Evolutionary conservation across 768 basidiomycete species (phyloP).

Genomic region (Imleria badia): DNA sequence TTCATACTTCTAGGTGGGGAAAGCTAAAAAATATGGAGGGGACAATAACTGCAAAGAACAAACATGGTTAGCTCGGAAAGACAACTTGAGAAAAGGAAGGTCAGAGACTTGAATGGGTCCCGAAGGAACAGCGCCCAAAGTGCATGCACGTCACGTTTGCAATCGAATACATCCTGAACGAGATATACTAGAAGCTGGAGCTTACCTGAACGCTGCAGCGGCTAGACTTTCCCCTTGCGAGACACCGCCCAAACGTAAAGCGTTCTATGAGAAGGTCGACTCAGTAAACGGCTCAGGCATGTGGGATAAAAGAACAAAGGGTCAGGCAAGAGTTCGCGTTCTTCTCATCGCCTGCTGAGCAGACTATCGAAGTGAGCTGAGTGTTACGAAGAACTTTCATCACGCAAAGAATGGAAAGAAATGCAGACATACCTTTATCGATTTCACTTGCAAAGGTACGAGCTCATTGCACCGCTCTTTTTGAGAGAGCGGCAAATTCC

Average conservation of each 20-base stretch:
- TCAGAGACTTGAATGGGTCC: constrained; percentile 88
- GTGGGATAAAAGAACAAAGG: constrained; percentile 2
- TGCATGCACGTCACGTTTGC: constrained; percentile 60
- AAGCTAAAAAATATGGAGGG: neutral
- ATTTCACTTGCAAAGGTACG: neutral
- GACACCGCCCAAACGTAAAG: neutral
- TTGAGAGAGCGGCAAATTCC: too few relatives aligned
- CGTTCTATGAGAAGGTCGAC: neutral
- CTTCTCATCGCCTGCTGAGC: constrained; percentile 52
- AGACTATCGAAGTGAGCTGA: constrained; percentile 69
- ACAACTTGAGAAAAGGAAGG: neutral
- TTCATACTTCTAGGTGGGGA: constrained; percentile 1
- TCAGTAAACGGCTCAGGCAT: constrained; percentile 3
- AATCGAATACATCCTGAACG: constrained; percentile 46
- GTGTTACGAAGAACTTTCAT: constrained; percentile 42
- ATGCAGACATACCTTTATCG: constrained; percentile 4
- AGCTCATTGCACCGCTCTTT: too few relatives aligned
- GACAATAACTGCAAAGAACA: neutral
- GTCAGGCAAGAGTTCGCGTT: constrained; percentile 45
- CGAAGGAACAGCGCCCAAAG: constrained; percentile 61
- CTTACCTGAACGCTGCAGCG: too few relatives aligned
- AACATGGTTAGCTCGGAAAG: constrained; percentile 17
- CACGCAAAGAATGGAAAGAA: constrained; percentile 6
- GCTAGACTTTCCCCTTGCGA: neutral
- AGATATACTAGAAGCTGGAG: neutral